A percentile compares a stretch with the other conserved stretches of the same genome.
phyloP scores from a whole-genome alignment of 106 monocot genomes.

The Triglochin maritima region DNA sequence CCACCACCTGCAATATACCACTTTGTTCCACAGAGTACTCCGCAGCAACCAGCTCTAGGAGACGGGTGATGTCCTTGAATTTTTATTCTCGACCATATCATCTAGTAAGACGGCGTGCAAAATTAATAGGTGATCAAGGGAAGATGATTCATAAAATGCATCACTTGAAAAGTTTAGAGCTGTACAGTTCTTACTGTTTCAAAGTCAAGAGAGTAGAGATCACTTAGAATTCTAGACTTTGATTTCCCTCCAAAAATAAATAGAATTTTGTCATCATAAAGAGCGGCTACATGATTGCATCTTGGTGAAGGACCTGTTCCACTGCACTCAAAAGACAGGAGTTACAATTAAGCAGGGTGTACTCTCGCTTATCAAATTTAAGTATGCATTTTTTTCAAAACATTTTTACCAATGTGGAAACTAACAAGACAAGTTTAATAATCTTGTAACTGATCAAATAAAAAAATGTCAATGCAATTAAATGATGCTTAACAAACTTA shows the following conservation, averaged over 20 bases:
- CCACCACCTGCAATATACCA: conserved; percentile 97
- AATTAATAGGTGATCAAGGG: neutral
- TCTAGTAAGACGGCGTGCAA: conserved; percentile 33
- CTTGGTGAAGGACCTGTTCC: conserved; percentile 84
- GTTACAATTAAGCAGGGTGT: neutral
- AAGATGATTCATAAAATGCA: neutral
- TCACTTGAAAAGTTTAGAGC: neutral
- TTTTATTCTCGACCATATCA: conserved; percentile 94
- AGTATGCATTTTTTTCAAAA: too few species aligned
- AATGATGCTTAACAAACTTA: too few species aligned
- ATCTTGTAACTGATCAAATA: too few species aligned
- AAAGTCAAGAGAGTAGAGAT: conserved; percentile 94
- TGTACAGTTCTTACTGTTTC: conserved; percentile 55
- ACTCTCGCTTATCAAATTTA: too few species aligned
- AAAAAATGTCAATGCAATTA: too few species aligned
- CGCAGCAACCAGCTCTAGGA: conserved; percentile 78
- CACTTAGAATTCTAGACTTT: conserved; percentile 81
- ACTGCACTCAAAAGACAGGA: conserved; percentile 19
- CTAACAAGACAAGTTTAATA: too few species aligned
- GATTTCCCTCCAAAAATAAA: conserved; percentile 89
- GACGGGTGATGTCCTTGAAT: conserved; percentile 72
- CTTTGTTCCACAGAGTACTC: conserved; percentile 87
- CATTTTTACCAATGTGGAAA: too few species aligned
- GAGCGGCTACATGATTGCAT: conserved; percentile 74
- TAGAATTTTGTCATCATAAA: conserved; percentile 70